phyloP scores from a whole-genome alignment of 2,329 filamentous ascomycete species.

The Colletotrichum godetiae region DNA sequence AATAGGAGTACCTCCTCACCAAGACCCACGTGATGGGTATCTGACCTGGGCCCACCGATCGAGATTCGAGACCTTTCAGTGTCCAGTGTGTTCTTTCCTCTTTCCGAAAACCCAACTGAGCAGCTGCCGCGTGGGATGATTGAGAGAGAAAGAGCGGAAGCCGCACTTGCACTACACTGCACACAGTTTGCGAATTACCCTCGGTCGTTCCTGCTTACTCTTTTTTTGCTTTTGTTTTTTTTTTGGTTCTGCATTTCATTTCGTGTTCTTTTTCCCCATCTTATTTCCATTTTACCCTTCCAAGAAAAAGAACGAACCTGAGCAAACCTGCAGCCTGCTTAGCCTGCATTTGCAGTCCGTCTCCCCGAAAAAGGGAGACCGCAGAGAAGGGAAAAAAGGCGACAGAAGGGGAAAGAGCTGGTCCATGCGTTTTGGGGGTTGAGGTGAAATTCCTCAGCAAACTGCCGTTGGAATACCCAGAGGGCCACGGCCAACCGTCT shows the following conservation, averaged over 20 bases:
- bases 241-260: neutral
- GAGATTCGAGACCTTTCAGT: constrained; percentile 9
- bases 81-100: neutral
- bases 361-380: neutral
- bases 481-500: neutral
- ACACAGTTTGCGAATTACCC: neutral
- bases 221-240: neutral
- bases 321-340: neutral
- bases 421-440: neutral
- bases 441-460: neutral
- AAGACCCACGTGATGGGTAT: neutral
- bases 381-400: neutral
- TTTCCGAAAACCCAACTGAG: neutral
- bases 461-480: neutral
- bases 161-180: neutral
- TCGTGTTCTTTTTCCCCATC: neutral
- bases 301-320: too few species aligned
- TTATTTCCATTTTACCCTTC: neutral
- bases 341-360: neutral
- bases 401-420: neutral
- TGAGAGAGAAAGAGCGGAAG: neutral
- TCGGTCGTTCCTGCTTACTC: neutral
- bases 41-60: constrained; percentile 10
- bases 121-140: neutral
- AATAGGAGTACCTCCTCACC: constrained; percentile 5